phyloP scores from a whole-genome alignment of 306 rosid species.

The Cucumis sativus region DNA sequence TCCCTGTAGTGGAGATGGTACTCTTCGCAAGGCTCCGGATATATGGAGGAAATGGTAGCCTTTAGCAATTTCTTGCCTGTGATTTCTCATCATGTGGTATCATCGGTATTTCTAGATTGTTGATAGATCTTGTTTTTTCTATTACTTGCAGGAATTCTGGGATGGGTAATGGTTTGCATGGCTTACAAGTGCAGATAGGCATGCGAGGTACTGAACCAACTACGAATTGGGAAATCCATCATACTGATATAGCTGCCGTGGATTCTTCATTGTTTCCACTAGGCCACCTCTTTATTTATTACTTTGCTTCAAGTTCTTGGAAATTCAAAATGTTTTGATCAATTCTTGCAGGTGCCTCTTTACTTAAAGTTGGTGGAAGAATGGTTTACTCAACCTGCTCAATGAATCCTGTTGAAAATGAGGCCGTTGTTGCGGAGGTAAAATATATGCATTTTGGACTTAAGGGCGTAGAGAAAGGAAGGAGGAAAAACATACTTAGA shows the following conservation, averaged over 20 bases:
- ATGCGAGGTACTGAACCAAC: conserved; percentile 43
- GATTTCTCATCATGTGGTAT: background rate
- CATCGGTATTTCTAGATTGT: conserved; percentile 2
- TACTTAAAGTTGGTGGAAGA: conserved; percentile 93
- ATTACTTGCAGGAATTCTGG: conserved; percentile 65
- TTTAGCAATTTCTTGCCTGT: conserved; percentile 9
- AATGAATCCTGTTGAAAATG: conserved; percentile 97
- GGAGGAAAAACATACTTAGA: background rate
- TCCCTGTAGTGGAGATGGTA: conserved; percentile 98
- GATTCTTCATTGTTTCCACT: background rate
- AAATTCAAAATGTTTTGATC: conserved; percentile 1
- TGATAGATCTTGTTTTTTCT: background rate
- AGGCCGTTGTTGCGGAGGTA: conserved; percentile 98
- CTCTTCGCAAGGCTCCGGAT: conserved; percentile 99
- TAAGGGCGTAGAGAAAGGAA: background rate
- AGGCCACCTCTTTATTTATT: background rate
- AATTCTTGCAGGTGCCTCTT: conserved; percentile 50
- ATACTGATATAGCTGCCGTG: conserved; percentile 1
- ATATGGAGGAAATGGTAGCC: conserved; percentile 94
- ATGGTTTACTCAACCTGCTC: conserved; percentile 98
- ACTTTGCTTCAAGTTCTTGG: background rate
- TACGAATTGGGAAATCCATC: background rate
- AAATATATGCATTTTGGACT: background rate
- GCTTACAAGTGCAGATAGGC: conserved; percentile 83
- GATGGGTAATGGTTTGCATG: conserved; percentile 74